phyloP scores from a whole-genome alignment of 257 asterid species.

The Solanum pimpinellifolium region DNA sequence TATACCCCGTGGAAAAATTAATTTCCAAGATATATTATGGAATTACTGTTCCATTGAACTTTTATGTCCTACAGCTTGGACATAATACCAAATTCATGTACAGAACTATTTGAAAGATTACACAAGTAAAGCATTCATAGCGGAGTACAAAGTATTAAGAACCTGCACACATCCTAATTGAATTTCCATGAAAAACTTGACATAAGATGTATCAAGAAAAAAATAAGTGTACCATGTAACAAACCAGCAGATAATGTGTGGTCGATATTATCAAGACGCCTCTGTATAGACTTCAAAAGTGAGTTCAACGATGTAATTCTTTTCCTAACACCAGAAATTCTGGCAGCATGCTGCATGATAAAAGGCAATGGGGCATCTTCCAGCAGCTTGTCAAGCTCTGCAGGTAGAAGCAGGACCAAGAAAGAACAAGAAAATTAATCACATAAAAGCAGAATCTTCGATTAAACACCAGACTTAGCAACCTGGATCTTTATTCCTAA shows the following conservation, averaged over 20 bases:
- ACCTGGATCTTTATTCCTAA: not conserved
- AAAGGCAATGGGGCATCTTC: slow-evolving; percentile 95
- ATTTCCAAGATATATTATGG: not conserved
- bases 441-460: not conserved
- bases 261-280: slow-evolving; percentile 83
- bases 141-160: not conserved
- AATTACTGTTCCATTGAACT: not conserved
- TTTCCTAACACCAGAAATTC: slow-evolving; percentile 80
- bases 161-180: not conserved
- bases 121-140: not conserved
- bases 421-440: not conserved
- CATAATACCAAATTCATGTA: not conserved
- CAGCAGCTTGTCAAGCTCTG: slow-evolving; percentile 89
- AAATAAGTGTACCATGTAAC: slow-evolving; percentile 32
- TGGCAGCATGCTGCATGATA: slow-evolving; percentile 89
- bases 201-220: not conserved
- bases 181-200: not conserved
- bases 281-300: slow-evolving; percentile 80
- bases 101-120: not conserved
- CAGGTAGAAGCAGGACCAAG: not conserved
- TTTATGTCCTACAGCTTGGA: not conserved
- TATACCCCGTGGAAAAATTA: not conserved
- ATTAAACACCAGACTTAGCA: not conserved
- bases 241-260: slow-evolving; percentile 55
- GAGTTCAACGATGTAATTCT: slow-evolving; percentile 69